Conservation (phyloP, 768 basidiomycete species). For the Chlorophyllum brunneum region DNA sequence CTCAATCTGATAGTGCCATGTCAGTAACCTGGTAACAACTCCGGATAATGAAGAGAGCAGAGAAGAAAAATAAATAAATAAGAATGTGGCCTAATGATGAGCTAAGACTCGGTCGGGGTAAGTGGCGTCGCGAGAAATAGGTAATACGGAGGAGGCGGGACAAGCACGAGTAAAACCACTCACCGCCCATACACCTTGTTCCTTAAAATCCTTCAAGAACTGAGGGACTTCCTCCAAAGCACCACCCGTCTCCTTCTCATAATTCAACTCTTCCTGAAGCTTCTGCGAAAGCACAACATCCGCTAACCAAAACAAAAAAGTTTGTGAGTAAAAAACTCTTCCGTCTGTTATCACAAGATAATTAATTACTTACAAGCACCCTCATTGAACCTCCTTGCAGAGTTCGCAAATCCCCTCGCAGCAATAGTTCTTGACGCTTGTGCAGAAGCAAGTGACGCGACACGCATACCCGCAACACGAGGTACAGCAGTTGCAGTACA, state of each 20-base stretch:
- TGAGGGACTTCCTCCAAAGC: conserved; percentile 47
- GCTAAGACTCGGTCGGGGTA: too few species aligned
- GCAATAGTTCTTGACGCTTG: conserved; percentile 22
- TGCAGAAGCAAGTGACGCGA: conserved; percentile 23
- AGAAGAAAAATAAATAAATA: not conserved
- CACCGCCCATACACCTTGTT: conserved; percentile 77
- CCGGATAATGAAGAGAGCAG: not conserved
- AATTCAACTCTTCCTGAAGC: conserved; percentile 78
- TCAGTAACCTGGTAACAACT: not conserved
- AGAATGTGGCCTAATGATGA: conserved; percentile 8
- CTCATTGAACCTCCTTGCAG: conserved; percentile 38
- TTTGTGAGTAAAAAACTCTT: not conserved
- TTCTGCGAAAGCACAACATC: conserved; percentile 74
- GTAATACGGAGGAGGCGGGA: too few species aligned
- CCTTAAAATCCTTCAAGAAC: conserved; percentile 73
- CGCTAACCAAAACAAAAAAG: conserved; percentile 35
- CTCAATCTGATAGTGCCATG: conserved; percentile 49
- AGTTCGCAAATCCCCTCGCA: conserved; percentile 42
- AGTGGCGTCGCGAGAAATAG: too few species aligned
- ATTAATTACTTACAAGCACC: conserved; percentile 37
- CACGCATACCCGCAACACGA: conserved; percentile 23
- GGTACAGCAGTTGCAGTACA: conserved; percentile 19
- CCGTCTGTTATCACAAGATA: not conserved
- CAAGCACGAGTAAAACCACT: too few species aligned
- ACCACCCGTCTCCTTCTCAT: conserved; percentile 63